Evolutionary conservation across 139 green algal genomes (phyloP).

Genomic region (Yamagishiella unicocca): DNA sequence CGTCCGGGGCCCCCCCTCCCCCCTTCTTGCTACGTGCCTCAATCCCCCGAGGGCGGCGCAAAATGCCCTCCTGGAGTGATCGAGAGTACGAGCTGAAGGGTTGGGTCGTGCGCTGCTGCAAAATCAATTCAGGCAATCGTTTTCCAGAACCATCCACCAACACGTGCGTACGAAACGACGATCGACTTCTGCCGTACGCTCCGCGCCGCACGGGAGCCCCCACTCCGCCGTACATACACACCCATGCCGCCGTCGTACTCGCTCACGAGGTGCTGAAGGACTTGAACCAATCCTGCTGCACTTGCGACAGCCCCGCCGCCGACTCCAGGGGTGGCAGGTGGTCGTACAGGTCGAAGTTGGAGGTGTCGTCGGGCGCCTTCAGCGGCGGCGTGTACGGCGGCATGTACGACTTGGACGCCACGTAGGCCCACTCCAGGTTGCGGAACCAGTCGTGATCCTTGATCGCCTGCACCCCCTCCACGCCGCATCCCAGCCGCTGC

Average conservation of each 20-base stretch:
- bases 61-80: too few relatives aligned
- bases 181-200: too few relatives aligned
- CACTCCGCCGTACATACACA: background rate
- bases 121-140: too few relatives aligned
- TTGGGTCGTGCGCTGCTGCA: too few relatives aligned
- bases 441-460: slow-evolving; percentile 79
- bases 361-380: slow-evolving; percentile 67
- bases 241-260: too few relatives aligned
- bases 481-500: slow-evolving; percentile 8
- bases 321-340: slow-evolving; percentile 67
- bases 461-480: slow-evolving; percentile 57
- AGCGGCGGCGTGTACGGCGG: slow-evolving; percentile 64
- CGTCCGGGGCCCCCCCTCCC: too few relatives aligned
- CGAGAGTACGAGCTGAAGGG: too few relatives aligned
- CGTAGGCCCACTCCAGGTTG: slow-evolving; percentile 62
- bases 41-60: too few relatives aligned
- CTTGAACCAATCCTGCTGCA: slow-evolving; percentile 75
- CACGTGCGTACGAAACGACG: too few relatives aligned
- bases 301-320: slow-evolving; percentile 60
- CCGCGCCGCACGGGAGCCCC: background rate
- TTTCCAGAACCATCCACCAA: too few relatives aligned
- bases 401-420: slow-evolving; percentile 40
- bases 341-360: slow-evolving; percentile 82
- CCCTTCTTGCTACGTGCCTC: too few relatives aligned
- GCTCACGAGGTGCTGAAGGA: slow-evolving; percentile 16